A percentile compares a stretch with the other conserved stretches of the same genome.
phyloP scores from a whole-genome alignment of 2,329 filamentous ascomycete genomes.

The Fusarium redolens region DNA sequence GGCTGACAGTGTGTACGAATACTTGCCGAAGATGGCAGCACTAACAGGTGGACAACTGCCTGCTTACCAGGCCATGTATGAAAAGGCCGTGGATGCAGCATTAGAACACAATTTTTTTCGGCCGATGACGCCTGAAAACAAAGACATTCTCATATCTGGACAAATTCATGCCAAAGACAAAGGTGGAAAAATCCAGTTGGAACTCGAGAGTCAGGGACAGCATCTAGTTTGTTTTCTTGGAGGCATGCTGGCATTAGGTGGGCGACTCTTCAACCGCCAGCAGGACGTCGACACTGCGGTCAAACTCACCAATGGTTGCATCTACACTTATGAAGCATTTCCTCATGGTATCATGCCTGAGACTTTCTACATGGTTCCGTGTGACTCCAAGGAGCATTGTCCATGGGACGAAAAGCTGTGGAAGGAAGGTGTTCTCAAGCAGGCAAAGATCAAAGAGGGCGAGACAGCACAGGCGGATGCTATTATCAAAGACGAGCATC shows the following conservation, averaged over 20 bases:
- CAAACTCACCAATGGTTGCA: slow-evolving; percentile 62
- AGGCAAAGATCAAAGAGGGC: slow-evolving; percentile 40
- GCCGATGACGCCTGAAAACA: slow-evolving; percentile 66
- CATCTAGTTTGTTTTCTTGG: slow-evolving; percentile 65
- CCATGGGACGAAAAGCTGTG: slow-evolving; percentile 52
- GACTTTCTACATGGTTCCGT: slow-evolving; percentile 56
- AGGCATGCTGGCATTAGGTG: slow-evolving; percentile 62
- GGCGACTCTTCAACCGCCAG: slow-evolving; percentile 55
- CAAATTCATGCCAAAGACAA: slow-evolving; percentile 44
- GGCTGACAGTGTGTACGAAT: slow-evolving; percentile 76
- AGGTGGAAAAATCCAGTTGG: slow-evolving; percentile 48
- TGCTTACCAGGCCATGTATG: slow-evolving; percentile 68
- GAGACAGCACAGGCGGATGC: slow-evolving; percentile 36
- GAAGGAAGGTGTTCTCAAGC: slow-evolving; percentile 48
- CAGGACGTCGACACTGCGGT: slow-evolving; percentile 57
- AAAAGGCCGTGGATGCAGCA: slow-evolving; percentile 64
- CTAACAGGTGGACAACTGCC: slow-evolving; percentile 67
- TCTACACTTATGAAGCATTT: slow-evolving; percentile 62
- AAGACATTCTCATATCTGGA: slow-evolving; percentile 66
- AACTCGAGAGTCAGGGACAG: slow-evolving; percentile 52
- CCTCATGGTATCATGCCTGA: slow-evolving; percentile 66
- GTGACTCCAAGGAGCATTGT: slow-evolving; percentile 50
- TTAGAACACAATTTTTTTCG: slow-evolving; percentile 70
- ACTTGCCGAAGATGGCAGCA: slow-evolving; percentile 87
- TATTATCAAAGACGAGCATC: slow-evolving; percentile 44